Evolutionary conservation across 176 grass and related monocot genomes (phyloP).

Genomic region (Microstegium vimineum): DNA sequence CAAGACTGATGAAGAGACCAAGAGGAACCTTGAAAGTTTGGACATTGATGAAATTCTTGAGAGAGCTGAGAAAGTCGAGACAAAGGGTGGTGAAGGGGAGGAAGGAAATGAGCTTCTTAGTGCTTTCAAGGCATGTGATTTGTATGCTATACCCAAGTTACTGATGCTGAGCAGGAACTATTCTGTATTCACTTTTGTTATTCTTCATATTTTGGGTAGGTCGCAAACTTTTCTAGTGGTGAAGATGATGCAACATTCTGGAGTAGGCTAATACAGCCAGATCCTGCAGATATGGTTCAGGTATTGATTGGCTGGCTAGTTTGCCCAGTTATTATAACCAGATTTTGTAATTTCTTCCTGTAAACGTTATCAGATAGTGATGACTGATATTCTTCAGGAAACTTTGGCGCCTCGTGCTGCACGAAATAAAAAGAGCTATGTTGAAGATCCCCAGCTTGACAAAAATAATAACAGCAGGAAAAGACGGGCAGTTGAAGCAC

Average conservation of each 20-base stretch:
- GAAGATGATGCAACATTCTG: conserved; percentile 97
- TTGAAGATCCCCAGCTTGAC: conserved; percentile 70
- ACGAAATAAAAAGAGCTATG: conserved; percentile 83
- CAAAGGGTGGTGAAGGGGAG: conserved; percentile 76
- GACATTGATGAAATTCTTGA: conserved; percentile 99
- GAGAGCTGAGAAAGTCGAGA: conserved; percentile 97
- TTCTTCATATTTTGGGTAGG: conserved; percentile 41
- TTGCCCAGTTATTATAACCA: not conserved
- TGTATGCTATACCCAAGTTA: conserved; percentile 19
- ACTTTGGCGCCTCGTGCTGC: conserved; percentile 97
- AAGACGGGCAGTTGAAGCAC: conserved; percentile 55
- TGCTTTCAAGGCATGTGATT: conserved; percentile 88
- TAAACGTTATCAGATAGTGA: conserved; percentile 16
- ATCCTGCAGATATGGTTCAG: conserved; percentile 71
- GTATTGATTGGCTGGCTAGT: conserved; percentile 39
- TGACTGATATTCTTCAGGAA: conserved; percentile 43
- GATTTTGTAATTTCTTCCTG: not conserved
- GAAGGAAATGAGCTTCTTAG: conserved; percentile 88
- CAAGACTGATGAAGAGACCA: conserved; percentile 88
- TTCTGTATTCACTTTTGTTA: conserved; percentile 22
- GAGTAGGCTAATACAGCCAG: conserved; percentile 96
- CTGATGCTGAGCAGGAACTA: not conserved
- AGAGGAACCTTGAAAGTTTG: conserved; percentile 91
- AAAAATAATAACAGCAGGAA: conserved; percentile 58
- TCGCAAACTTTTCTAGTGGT: conserved; percentile 94